Conservation (phyloP, 2,329 filamentous ascomycete species). For the Simplicillium sp. region DNA sequence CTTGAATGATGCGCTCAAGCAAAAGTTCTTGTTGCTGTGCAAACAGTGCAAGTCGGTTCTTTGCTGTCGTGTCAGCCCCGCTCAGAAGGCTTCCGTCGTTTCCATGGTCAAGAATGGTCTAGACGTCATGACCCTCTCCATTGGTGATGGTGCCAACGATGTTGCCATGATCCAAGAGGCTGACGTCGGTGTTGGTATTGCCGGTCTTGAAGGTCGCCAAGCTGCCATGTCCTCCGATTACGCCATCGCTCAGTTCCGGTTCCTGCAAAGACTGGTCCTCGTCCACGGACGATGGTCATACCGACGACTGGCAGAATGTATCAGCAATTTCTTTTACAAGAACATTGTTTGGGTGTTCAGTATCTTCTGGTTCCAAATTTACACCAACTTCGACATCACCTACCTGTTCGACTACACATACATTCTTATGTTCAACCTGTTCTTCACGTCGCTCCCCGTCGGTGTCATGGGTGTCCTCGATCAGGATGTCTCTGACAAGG, state of each 20-base stretch:
- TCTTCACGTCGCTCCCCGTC: conserved; percentile 91
- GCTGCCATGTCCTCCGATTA: conserved; percentile 96
- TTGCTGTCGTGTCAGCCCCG: conserved; percentile 93
- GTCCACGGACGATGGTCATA: conserved; percentile 98
- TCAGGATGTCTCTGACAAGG: conserved; percentile 89
- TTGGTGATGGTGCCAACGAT: conserved; percentile 91
- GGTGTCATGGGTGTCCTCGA: conserved; percentile 95
- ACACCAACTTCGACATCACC: conserved; percentile 89
- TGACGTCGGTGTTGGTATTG: conserved; percentile 92
- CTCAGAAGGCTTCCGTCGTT: conserved; percentile 96
- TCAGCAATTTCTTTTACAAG: conserved; percentile 99
- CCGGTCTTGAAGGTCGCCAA: conserved; percentile 83
- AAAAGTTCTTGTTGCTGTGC: conserved; percentile 90
- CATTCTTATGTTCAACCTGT: conserved; percentile 91
- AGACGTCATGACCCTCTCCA: conserved; percentile 90
- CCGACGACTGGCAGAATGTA: conserved; percentile 80
- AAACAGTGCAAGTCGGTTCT: conserved; percentile 95
- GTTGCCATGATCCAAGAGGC: conserved; percentile 98
- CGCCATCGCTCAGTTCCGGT: conserved; percentile 89
- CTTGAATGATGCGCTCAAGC: conserved; percentile 70
- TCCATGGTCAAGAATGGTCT: conserved; percentile 89
- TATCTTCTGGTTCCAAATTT: conserved; percentile 97
- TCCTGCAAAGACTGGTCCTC: conserved; percentile 72
- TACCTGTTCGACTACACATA: conserved; percentile 98
- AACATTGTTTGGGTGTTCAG: conserved; percentile 97